phyloP scores from a whole-genome alignment of 208 protist species.

The Leishmania gerbilli region DNA sequence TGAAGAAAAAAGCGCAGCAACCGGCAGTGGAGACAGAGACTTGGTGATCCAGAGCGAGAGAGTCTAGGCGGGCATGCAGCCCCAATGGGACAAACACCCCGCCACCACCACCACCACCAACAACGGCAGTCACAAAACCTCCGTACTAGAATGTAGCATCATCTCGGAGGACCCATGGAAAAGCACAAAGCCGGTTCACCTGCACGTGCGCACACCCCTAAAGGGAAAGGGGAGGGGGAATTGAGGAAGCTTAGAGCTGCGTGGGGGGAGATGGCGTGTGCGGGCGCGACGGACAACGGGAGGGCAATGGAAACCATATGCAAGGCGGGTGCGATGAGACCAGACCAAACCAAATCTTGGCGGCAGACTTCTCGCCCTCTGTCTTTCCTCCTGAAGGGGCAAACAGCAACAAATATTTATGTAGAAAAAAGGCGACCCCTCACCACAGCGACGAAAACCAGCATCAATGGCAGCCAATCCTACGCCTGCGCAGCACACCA shows the following conservation, averaged over 20 bases:
- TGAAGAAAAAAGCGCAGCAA: neutral
- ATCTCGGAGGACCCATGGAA: neutral
- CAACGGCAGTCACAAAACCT: too few species aligned
- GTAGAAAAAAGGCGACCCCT: neutral
- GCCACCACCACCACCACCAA: too few species aligned
- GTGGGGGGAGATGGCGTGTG: neutral
- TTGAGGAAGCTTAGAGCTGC: neutral
- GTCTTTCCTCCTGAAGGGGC: neutral
- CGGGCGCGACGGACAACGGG: neutral
- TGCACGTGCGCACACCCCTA: neutral
- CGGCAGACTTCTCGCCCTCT: neutral
- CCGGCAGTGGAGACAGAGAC: neutral
- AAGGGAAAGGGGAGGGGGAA: neutral
- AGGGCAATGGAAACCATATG: neutral
- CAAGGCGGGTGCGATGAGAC: neutral
- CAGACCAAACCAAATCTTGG: neutral
- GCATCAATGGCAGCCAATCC: neutral
- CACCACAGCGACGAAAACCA: neutral
- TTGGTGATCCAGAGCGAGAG: neutral
- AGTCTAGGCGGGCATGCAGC: neutral
- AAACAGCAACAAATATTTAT: neutral
- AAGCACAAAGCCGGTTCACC: neutral
- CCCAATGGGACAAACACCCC: neutral
- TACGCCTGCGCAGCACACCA: neutral
- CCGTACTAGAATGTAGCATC: neutral